phyloP scores from a whole-genome alignment of 495 filamentous ascomycete genomes.

The Chaetomium fimeti region DNA sequence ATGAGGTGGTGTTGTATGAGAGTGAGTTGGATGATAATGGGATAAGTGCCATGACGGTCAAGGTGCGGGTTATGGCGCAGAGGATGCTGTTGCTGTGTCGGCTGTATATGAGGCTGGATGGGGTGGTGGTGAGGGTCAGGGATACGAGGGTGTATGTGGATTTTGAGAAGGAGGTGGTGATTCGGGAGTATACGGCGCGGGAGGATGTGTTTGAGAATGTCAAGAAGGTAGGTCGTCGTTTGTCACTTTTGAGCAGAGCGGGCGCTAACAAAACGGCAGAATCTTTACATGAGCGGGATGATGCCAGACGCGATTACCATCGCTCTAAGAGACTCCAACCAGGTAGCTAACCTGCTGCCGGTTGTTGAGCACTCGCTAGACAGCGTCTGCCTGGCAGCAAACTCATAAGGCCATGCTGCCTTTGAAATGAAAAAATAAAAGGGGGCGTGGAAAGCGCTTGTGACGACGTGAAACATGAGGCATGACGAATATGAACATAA shows the following conservation, averaged over 20 bases:
- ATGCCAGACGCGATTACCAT: slow-evolving; percentile 68
- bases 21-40: slow-evolving; percentile 98
- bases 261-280: slow-evolving; percentile 45
- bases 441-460: slow-evolving; percentile 2
- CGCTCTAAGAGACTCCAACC: slow-evolving; percentile 79
- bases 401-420: not conserved
- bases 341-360: slow-evolving; percentile 69
- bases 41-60: slow-evolving; percentile 80
- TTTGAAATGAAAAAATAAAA: not conserved
- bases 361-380: slow-evolving; percentile 59
- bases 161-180: slow-evolving; percentile 75
- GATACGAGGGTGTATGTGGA: slow-evolving; percentile 94
- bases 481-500: slow-evolving; percentile 2
- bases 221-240: slow-evolving; percentile 58
- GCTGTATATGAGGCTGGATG: slow-evolving; percentile 92
- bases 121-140: slow-evolving; percentile 78
- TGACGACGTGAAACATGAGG: not conserved
- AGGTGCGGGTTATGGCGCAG: slow-evolving; percentile 86
- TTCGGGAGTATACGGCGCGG: slow-evolving; percentile 81
- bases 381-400: slow-evolving; percentile 40
- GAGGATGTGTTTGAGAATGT: slow-evolving; percentile 78
- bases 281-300: slow-evolving; percentile 60
- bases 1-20: slow-evolving; percentile 93
- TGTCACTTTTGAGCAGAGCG: not conserved
- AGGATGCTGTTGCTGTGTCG: slow-evolving; percentile 78